Evolutionary conservation across 768 basidiomycete species (phyloP).

Genomic region (Trametes cingulata): DNA sequence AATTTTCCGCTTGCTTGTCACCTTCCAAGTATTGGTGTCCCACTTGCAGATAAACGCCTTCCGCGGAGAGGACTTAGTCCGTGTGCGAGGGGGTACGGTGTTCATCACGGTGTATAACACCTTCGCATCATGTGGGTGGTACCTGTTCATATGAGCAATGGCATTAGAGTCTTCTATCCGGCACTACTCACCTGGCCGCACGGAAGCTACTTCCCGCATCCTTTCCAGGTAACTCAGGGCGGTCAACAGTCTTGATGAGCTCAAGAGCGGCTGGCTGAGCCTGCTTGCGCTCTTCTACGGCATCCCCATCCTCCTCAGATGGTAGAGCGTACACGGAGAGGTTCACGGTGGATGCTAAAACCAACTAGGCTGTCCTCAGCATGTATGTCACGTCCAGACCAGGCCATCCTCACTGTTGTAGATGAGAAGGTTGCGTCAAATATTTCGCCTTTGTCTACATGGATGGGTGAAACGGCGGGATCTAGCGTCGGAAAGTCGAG

Average conservation of each 20-base stretch:
- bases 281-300: constrained; percentile 44
- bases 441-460: constrained; percentile 70
- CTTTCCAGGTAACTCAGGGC: constrained; percentile 51
- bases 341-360: constrained; percentile 64
- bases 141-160: constrained; percentile 39
- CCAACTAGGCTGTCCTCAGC: constrained; percentile 45
- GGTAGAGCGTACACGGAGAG: constrained; percentile 66
- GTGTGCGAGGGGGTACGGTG: constrained; percentile 57
- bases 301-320: constrained; percentile 34
- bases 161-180: constrained; percentile 4
- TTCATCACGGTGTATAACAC: constrained; percentile 75
- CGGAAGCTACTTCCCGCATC: constrained; percentile 61
- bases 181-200: constrained; percentile 50
- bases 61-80: constrained; percentile 53
- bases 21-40: constrained; percentile 69
- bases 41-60: constrained; percentile 72
- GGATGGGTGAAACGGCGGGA: constrained; percentile 48
- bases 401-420: constrained; percentile 48
- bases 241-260: constrained; percentile 51
- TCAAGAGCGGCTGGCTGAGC: constrained; percentile 36
- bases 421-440: constrained; percentile 83
- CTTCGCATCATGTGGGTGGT: constrained; percentile 51
- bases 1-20: constrained; percentile 67
- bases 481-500: constrained; percentile 29
- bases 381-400: neutral